Percentiles rank a stretch among this genome's conserved stretches.
These are phyloP conservation scores for Calonectria honghensis DNA, from an alignment of 2,329 filamentous ascomycete species.

Conservation along the genomic window DNA sequence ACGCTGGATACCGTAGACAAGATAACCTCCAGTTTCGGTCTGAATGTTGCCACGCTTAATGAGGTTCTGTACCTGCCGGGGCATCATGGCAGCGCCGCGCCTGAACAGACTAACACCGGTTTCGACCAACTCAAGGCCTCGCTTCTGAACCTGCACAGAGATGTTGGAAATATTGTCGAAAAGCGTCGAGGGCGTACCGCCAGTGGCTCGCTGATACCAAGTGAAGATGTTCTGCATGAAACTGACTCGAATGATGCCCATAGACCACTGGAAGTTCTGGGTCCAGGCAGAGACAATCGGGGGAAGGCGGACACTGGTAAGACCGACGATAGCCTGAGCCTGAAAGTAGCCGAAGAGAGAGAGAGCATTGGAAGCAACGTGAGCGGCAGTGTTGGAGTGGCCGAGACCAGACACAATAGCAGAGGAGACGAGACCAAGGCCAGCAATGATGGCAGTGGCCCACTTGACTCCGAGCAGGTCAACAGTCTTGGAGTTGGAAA, in stretches of 20 bases:
- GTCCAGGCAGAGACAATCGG: conserved; percentile 95
- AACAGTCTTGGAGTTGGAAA: conserved; percentile 95
- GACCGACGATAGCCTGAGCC: conserved; percentile 91
- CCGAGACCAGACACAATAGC: conserved; percentile 92
- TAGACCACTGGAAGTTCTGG: conserved; percentile 98
- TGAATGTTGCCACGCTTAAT: conserved; percentile 73
- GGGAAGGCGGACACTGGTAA: conserved; percentile 87
- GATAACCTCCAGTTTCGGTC: conserved; percentile 72
- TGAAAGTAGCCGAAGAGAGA: conserved; percentile 98
- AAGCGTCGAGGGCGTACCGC: conserved; percentile 87
- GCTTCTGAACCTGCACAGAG: conserved; percentile 89
- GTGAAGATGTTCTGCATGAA: conserved; percentile 93
- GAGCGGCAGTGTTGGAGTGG: conserved; percentile 94
- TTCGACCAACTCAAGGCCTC: conserved; percentile 64
- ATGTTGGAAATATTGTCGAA: conserved; percentile 83
- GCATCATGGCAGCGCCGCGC: conserved; percentile 73
- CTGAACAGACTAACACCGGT: conserved; percentile 68
- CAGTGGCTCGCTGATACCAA: conserved; percentile 96
- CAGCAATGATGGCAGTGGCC: conserved; percentile 91
- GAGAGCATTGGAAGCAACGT: conserved; percentile 93
- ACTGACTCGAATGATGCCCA: conserved; percentile 92
- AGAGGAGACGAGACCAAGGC: conserved; percentile 87
- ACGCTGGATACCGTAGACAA: conserved; percentile 89
- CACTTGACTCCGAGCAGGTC: conserved; percentile 92
- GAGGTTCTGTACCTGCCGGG: conserved; percentile 64